Percentiles rank a stretch among this genome's conserved stretches.
Conservation (phyloP, 2,329 filamentous ascomycete genomes). For the Ceratocystis papillata region DNA sequence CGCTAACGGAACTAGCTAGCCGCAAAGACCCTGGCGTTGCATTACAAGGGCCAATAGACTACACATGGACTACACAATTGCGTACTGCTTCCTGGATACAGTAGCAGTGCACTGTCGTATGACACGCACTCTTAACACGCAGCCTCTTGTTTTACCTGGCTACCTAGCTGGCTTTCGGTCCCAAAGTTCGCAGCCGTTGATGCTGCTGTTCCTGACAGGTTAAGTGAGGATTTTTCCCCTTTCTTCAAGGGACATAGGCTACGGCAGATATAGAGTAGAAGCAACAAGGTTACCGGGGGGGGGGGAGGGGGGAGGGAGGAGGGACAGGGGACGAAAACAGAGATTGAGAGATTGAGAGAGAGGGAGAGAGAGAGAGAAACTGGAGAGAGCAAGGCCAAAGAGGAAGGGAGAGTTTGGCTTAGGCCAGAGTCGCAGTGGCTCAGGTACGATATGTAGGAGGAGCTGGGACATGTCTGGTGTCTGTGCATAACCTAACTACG, state of each 20-base stretch:
- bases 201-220: background rate
- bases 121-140: conserved; percentile 11
- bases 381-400: background rate
- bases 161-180: background rate
- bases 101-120: conserved; percentile 9
- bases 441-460: background rate
- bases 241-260: background rate
- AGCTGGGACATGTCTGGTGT: background rate
- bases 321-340: background rate
- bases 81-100: conserved; percentile 7
- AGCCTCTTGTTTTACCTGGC: background rate
- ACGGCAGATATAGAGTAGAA: conserved; percentile 2
- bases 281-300: background rate
- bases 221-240: background rate
- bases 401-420: background rate
- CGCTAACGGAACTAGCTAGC: background rate
- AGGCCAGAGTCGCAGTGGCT: conserved; percentile 2
- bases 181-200: background rate
- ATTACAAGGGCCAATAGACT: conserved; percentile 1
- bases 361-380: background rate
- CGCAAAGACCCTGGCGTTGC: background rate
- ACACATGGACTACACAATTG: conserved; percentile 1
- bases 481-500: background rate
- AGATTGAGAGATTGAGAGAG: too few species aligned
- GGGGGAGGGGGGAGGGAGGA: too few species aligned